phyloP scores from a whole-genome alignment of 495 filamentous ascomycete species.

The Neurospora discreta region DNA sequence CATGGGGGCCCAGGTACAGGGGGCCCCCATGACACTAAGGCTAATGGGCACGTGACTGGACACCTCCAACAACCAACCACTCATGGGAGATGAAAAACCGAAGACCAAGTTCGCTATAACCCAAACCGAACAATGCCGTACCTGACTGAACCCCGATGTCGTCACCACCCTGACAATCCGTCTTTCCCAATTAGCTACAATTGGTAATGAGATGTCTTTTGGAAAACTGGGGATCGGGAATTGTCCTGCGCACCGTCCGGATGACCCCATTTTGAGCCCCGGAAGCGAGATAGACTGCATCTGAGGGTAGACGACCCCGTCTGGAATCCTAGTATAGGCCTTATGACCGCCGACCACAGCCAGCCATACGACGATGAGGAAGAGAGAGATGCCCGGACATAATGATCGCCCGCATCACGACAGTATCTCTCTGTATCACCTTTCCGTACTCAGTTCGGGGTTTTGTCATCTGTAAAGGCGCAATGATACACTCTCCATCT shows the following conservation, averaged over 20 bases:
- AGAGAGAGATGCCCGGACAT: neutral
- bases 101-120: neutral
- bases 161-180: neutral
- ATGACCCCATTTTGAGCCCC: neutral
- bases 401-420: neutral
- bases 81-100: neutral
- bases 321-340: neutral
- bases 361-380: neutral
- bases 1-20: too few species aligned
- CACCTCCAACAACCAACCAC: neutral
- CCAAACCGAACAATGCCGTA: neutral
- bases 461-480: neutral
- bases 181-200: neutral
- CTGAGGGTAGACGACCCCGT: neutral
- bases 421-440: neutral
- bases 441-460: neutral
- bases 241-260: neutral
- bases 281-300: neutral
- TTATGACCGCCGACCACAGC: neutral
- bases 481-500: neutral
- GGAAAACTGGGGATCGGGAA: neutral
- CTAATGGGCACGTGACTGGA: too few species aligned
- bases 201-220: neutral
- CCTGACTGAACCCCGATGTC: neutral
- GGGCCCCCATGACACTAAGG: too few species aligned